These are phyloP conservation scores for Zopfochytrium polystomum DNA, from an alignment of 371 early-diverging fungal species.

Conservation along the genomic window DNA sequence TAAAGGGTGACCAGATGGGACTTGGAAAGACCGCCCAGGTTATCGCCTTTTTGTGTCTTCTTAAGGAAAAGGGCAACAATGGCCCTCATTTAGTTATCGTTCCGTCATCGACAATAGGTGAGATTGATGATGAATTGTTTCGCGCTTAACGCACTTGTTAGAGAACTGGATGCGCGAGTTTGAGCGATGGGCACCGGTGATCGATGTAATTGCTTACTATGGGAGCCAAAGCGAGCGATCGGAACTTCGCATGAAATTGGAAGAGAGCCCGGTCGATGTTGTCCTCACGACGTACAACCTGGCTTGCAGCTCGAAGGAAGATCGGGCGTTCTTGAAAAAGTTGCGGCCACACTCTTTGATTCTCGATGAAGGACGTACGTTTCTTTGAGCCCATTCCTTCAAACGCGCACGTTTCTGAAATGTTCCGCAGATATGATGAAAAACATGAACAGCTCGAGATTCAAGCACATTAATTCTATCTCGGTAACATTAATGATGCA, in stretches of 20 bases:
- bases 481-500: too few relatives aligned
- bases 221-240: conserved; percentile 68
- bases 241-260: conserved; percentile 46
- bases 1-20: conserved; percentile 65
- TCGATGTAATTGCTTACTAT: conserved; percentile 68
- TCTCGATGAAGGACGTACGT: conserved; percentile 96
- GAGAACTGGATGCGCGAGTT: conserved; percentile 90
- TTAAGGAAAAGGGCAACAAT: conserved; percentile 45
- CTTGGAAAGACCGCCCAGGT: conserved; percentile 98
- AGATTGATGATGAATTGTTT: too few relatives aligned
- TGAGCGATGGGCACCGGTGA: conserved; percentile 61
- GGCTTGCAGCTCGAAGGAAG: conserved; percentile 69
- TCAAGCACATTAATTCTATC: conserved; percentile 72
- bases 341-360: conserved; percentile 64
- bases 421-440: conserved; percentile 90
- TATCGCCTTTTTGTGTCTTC: conserved; percentile 76
- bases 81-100: conserved; percentile 85
- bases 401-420: too few relatives aligned
- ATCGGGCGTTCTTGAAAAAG: conserved; percentile 68
- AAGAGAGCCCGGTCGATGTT: conserved; percentile 22
- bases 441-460: conserved; percentile 65
- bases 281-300: conserved; percentile 67
- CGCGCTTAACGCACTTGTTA: too few relatives aligned
- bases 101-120: conserved; percentile 91
- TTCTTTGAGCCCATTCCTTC: too few relatives aligned